Base-by-base conservation (phyloP, 345 rosid species). In the Aquilaria sinensis region DNA sequence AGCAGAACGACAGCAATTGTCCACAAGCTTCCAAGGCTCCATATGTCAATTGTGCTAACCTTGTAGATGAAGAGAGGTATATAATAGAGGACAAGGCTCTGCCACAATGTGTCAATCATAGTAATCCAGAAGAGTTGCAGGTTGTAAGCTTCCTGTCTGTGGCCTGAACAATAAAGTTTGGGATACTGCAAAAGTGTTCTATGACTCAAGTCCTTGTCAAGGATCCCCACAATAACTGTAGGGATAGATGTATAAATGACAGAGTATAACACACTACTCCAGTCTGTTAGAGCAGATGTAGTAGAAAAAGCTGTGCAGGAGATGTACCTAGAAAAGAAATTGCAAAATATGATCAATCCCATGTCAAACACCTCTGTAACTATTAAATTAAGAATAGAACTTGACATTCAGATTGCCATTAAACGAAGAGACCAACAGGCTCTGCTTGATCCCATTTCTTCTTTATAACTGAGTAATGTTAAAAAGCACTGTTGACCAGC, bases 21-120 rank as follows among this genome's bases (percentile, higher is more conserved):
- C 96, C 96, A 88, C 67, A 88, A 76, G 67, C 80, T 83, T 56
- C 96, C 96, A 70, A 88, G 68, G 75, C 96, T 83, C 96, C 89
- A 83, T 73, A 83, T 80, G 65, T 88, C 96, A 47, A 88, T 72
- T 53, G 87, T 69, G 81, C 91, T 83, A 57, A 75, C 83, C 63
- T 63, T 72, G 66, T 83, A 85, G 34, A 62, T 64, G 53, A 78
- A 74, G 9, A 81, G 16, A 31, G 91, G 96, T 54, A 81, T 58
- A 57, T 73, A 74, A 69, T 83, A 88, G 56, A 88, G 85, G 65
- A 77, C 86, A 63, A 88, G 80, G 73, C 96, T 85, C 76, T 85
- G 96, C 91, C 96, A 88, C 13, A 88, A 70, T 0, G 87, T 85
- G 71, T 85, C 96, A 14, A 72, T 46, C 96, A 88, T 88, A 4